Conservation (phyloP, 257 asterid genomes). For the Agastache rugosa region DNA sequence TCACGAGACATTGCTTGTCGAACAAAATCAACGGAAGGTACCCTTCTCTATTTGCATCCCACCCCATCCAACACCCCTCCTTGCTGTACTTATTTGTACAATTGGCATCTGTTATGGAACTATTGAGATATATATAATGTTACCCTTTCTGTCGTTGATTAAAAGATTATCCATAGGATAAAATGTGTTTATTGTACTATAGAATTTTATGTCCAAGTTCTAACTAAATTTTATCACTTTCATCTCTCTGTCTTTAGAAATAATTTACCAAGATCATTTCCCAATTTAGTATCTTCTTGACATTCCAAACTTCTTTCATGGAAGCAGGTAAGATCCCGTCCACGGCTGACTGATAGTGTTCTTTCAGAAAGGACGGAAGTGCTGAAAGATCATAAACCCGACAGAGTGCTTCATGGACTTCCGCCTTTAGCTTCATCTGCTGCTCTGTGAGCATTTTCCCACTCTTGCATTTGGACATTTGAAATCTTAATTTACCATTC, state of each 20-base stretch:
- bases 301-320: conserved; percentile 34
- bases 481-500: conserved; percentile 2
- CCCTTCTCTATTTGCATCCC: not conserved
- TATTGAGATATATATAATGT: not conserved
- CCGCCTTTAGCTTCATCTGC: conserved; percentile 78
- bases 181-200: not conserved
- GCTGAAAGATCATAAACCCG: conserved; percentile 60
- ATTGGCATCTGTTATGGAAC: conserved; percentile 7
- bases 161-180: not conserved
- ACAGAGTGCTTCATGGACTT: conserved; percentile 69
- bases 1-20: conserved; percentile 69
- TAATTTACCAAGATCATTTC: not conserved
- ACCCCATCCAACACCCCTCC: not conserved
- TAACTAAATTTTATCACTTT: not conserved
- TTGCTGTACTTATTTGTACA: conserved; percentile 9
- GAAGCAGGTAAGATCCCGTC: conserved; percentile 57
- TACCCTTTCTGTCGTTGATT: not conserved
- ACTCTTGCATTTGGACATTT: conserved; percentile 26
- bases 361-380: conserved; percentile 78
- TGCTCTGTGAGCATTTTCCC: conserved; percentile 60
- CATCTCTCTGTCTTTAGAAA: not conserved
- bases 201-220: not conserved
- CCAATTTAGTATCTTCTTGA: conserved; percentile 28
- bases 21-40: conserved; percentile 67
- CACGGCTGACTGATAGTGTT: conserved; percentile 62